Evolutionary conservation across 2,329 filamentous ascomycete species (phyloP), one percentile per base, ranked within the genome.

Genomic region (Talaromyces sp.): DNA sequence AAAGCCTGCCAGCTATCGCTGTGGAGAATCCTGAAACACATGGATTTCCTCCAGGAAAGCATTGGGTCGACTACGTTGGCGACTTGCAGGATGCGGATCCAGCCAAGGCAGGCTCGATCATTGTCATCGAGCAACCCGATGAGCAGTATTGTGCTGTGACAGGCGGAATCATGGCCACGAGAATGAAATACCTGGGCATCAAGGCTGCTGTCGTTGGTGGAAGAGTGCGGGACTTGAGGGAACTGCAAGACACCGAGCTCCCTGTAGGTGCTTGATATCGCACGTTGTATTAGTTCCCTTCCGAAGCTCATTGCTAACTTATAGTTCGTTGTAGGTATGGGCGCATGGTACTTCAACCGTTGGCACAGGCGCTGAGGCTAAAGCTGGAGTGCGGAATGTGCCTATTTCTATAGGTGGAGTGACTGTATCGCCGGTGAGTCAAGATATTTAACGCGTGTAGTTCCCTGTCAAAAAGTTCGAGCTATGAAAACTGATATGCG

Each of bases 161-260:
- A 5, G 89, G 89, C n/a, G 88, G 88, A 16, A 89, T 91, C 58
- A 88, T 91, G 82, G 88, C 86, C 4, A 75, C 82, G 27, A 78
- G 88, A 17, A 88, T 91, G 81, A 84, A 85, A 63, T 68, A 80
- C 13, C 77, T 86, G 10, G 82, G 82, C 13, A 82, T 82, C 16
- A 76, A 77, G 59, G 87, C 80, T 2, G 80, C 87, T 10, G 73
- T 91, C n/a, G 85, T 90, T 7, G 80, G 84, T 60, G 88, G 88
- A 1, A 76, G 88, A 35, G 82, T 87, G 5, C 78, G 88, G 55
- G 89, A 91, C 73, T 63, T 90, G 16, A 74, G 72, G 14, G 84
- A 88, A 64, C 69, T 90, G 53, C 76, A 74, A 49, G 77, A 69
- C 14, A 81, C 81, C 10, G 77, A 75, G 30, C 64, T 89, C 32